These are phyloP conservation scores for Magnusiomyces suaveolens DNA, from an alignment of 1,139 yeast species.

Conservation along the genomic window DNA sequence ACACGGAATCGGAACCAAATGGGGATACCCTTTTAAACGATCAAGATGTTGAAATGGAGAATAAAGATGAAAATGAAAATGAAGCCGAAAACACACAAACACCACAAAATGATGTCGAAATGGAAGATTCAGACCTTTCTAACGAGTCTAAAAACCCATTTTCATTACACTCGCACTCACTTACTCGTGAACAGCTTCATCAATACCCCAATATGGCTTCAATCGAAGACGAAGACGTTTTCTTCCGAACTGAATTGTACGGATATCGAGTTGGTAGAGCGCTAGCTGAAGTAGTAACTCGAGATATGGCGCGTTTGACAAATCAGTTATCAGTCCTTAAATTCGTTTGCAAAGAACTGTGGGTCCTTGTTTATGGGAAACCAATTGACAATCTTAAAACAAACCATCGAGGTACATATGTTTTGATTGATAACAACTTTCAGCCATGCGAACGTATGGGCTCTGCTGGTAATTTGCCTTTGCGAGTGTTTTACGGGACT, in stretches of 20 bases:
- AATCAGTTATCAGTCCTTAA: slow-evolving; percentile 79
- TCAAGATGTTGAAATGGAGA: not conserved
- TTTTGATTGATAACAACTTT: slow-evolving; percentile 60
- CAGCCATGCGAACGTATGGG: slow-evolving; percentile 48
- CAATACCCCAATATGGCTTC: slow-evolving; percentile 18
- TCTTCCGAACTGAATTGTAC: slow-evolving; percentile 51
- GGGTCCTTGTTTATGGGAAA: slow-evolving; percentile 71
- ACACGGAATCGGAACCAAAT: slow-evolving; percentile 2
- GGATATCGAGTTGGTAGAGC: slow-evolving; percentile 73
- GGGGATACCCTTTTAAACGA: too few species aligned
- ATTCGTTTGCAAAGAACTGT: slow-evolving; percentile 83
- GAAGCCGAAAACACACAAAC: slow-evolving; percentile 19
- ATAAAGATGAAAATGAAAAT: slow-evolving; percentile 22
- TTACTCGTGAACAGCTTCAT: not conserved
- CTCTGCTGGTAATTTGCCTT: slow-evolving; percentile 25
- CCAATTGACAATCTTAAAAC: slow-evolving; percentile 89
- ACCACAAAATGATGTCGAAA: slow-evolving; percentile 31
- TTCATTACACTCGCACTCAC: too few species aligned
- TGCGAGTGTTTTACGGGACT: not conserved
- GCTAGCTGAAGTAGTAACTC: slow-evolving; percentile 61
- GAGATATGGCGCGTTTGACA: slow-evolving; percentile 41
- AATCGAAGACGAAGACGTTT: slow-evolving; percentile 43
- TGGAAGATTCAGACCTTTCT: too few species aligned
- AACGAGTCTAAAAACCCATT: slow-evolving; percentile 32
- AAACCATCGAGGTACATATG: slow-evolving; percentile 79